These are phyloP conservation scores for Stipa capillata DNA, from an alignment of 176 grass and related monocot genomes.

Conservation along the genomic window DNA sequence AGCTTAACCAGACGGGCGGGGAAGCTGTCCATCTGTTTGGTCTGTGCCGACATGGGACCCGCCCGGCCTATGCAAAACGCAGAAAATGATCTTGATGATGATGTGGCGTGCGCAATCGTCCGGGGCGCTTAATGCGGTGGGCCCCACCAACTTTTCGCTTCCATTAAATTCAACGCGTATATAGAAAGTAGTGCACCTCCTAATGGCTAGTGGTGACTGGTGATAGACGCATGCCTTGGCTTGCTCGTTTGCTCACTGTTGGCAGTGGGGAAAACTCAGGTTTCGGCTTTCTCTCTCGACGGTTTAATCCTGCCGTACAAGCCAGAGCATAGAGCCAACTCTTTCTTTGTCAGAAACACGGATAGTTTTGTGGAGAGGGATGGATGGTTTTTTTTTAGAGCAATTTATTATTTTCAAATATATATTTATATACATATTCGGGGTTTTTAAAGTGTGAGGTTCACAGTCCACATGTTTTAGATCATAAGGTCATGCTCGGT, in stretches of 20 bases:
- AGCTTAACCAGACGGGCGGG: background rate
- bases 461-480: no score
- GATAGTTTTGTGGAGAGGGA: background rate
- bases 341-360: background rate
- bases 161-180: background rate
- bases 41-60: constrained; percentile 39
- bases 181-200: background rate
- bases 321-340: background rate
- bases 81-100: constrained; percentile 23
- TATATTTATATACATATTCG: no score
- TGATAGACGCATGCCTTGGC: background rate
- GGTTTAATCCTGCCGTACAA: constrained; percentile 5
- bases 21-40: constrained; percentile 13
- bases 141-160: background rate
- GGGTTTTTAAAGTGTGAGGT: no score
- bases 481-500: no score
- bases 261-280: background rate
- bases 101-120: constrained; percentile 3
- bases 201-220: background rate
- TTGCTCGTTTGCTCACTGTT: background rate
- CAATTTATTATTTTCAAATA: no score
- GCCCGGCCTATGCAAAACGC: background rate
- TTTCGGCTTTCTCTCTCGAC: background rate
- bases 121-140: background rate
- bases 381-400: background rate